Conservation (phyloP, 108 stramenopile genomes). For the Craspedostauros australis region DNA sequence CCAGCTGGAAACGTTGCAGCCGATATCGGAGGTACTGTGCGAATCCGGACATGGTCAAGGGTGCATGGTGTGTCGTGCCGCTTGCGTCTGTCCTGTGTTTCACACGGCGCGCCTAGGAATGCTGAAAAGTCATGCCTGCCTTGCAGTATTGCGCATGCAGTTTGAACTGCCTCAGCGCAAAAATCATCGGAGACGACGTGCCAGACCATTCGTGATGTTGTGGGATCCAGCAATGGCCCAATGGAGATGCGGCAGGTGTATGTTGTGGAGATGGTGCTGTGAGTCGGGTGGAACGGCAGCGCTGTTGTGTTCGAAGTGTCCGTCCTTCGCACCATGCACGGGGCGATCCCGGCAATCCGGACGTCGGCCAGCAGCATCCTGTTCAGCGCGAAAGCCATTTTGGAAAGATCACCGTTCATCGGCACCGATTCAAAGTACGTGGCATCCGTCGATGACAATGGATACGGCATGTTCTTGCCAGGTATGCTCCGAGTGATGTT, state of each 20-base stretch:
- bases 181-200: slow-evolving; percentile 25
- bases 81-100: slow-evolving; percentile 32
- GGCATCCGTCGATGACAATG: slow-evolving; percentile 41
- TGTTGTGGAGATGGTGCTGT: slow-evolving; percentile 50
- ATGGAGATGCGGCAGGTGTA: slow-evolving; percentile 62
- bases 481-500: slow-evolving; percentile 12
- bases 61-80: slow-evolving; percentile 5
- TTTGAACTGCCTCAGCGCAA: slow-evolving; percentile 2
- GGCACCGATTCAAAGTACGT: slow-evolving; percentile 56
- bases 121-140: slow-evolving; percentile 59
- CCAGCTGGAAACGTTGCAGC: slow-evolving; percentile 9
- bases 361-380: slow-evolving; percentile 75
- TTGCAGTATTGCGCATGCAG: slow-evolving; percentile 18
- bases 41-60: not conserved
- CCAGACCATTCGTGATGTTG: slow-evolving; percentile 41
- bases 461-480: slow-evolving; percentile 47
- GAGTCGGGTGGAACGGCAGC: slow-evolving; percentile 68
- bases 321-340: slow-evolving; percentile 16
- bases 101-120: slow-evolving; percentile 66
- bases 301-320: not conserved
- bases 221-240: slow-evolving; percentile 60
- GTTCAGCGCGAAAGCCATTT: slow-evolving; percentile 63
- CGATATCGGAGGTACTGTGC: not conserved
- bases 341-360: slow-evolving; percentile 46
- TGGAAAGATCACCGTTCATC: slow-evolving; percentile 44